phyloP scores from a whole-genome alignment of 2,329 filamentous ascomycete genomes.

The Claviceps sp. region DNA sequence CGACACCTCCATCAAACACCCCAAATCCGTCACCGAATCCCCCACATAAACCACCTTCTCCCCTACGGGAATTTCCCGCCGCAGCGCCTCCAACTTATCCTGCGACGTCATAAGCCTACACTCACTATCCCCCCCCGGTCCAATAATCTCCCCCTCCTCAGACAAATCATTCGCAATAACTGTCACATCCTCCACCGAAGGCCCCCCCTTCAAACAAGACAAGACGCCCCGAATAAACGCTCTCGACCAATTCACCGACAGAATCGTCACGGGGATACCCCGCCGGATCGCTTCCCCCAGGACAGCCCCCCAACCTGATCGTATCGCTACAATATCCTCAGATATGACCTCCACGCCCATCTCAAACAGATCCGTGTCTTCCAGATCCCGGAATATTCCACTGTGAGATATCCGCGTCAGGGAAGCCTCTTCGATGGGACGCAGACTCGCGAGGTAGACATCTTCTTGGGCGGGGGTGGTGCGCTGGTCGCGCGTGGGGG shows the following conservation, averaged over 20 bases:
- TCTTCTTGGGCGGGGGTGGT: slow-evolving; percentile 25
- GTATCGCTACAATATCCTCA: slow-evolving; percentile 20
- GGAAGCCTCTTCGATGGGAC: slow-evolving; percentile 31
- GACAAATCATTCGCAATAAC: slow-evolving; percentile 32
- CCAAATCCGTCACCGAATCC: slow-evolving; percentile 43
- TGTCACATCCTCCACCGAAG: slow-evolving; percentile 1
- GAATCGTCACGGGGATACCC: slow-evolving; percentile 27
- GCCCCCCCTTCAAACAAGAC: slow-evolving; percentile 3
- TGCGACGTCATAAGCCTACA: slow-evolving; percentile 21
- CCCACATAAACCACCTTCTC: slow-evolving; percentile 38
- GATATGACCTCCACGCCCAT: slow-evolving; percentile 25
- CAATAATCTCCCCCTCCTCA: slow-evolving; percentile 25
- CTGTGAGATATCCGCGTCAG: slow-evolving; percentile 28
- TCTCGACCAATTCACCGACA: slow-evolving; percentile 39
- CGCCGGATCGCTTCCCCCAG: slow-evolving; percentile 11
- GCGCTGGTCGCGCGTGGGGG: slow-evolving; percentile 19
- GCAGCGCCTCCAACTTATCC: slow-evolving; percentile 33
- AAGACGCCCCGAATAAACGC: slow-evolving; percentile 34
- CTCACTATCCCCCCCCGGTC: slow-evolving; percentile 17
- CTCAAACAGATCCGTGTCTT: slow-evolving; percentile 16
- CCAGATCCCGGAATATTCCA: slow-evolving; percentile 31
- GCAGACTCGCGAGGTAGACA: slow-evolving; percentile 28
- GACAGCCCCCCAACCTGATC: slow-evolving; percentile 26
- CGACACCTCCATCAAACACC: slow-evolving; percentile 30
- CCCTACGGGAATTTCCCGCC: slow-evolving; percentile 3